Evolutionary conservation across 805 yeast species (phyloP), one percentile per base, ranked within the genome.

Genomic region (Starmerella apicola): DNA sequence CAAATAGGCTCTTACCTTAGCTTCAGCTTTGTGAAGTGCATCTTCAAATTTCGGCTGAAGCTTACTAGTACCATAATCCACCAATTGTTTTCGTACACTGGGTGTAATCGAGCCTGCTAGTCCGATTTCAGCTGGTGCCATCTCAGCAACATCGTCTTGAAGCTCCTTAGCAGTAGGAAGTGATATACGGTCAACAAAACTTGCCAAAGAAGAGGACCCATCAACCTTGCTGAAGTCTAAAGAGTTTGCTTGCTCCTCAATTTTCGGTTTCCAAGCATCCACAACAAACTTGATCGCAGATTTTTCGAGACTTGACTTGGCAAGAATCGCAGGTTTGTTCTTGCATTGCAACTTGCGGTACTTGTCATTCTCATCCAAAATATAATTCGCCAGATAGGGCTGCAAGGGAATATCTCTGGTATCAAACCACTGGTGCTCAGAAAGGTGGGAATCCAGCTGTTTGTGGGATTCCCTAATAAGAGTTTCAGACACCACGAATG

Each of bases 1-100:
- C 19, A 52, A 37, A 34, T 56, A 56, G 2, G 50, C 48, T 5
- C 37, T 22, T 18, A 53, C 34, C 37, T 51, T 51, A 8, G 31
- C 42, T 34, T 42, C 50, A 24, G 42, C 33, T 6, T 21, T 17
- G 24, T 29, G 18, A 18, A 36, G 27, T 2, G 43, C 46, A n/a
- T 6, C 21, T 4, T 45, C 49, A 21, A 45, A 36, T 16, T 36
- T 26, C 13, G 42, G 44, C 33, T 28, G n/a, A 13, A 41, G 41
- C 18, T 19, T 15, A 15, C 29, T 5, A 17, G 32, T 9, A 29
- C 38, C 30, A 19, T n/a, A 3, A 5, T 15, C 39, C 5, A 24
- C 15, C 19, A 21, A 40, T 21, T n/a, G 9, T 24, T 31, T n/a
- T 17, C 48, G 42, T 12, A 44, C 30, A 23, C 29, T 33, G 7